Conservation (phyloP, 2,329 filamentous ascomycete species). For the Diaporthe batatas region DNA sequence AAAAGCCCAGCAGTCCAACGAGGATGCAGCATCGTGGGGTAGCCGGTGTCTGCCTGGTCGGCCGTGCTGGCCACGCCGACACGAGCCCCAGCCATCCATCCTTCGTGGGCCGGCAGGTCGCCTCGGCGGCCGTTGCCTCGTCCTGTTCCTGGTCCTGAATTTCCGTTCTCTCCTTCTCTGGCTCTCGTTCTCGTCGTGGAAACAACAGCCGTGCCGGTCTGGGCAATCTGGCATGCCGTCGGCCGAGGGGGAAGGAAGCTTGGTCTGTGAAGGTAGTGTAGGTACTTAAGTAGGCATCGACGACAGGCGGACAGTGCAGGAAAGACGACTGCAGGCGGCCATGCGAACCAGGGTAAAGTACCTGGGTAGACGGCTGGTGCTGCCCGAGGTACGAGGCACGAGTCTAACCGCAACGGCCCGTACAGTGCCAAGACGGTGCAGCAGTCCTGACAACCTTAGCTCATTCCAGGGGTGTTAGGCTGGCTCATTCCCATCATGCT, state of each 20-base stretch:
- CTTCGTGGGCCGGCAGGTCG: constrained; percentile 21
- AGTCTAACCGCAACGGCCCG: constrained; percentile 34
- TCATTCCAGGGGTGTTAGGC: constrained; percentile 11
- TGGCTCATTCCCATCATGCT: constrained; percentile 8
- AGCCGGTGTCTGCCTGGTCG: constrained; percentile 24
- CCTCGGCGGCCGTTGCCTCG: constrained; percentile 28
- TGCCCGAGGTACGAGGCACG: not conserved
- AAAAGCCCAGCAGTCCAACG: not conserved
- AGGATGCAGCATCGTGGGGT: constrained; percentile 26
- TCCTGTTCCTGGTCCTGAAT: not conserved
- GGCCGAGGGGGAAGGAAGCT: constrained; percentile 1
- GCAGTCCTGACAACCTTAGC: constrained; percentile 31
- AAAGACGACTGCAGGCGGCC: not conserved
- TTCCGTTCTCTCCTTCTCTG: not conserved
- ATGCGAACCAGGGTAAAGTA: constrained; percentile 26
- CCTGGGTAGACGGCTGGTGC: too few relatives aligned
- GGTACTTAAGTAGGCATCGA: not conserved
- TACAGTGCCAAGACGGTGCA: constrained; percentile 33
- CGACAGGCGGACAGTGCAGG: constrained; percentile 33
- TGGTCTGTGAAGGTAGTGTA: not conserved
- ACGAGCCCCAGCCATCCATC: constrained; percentile 20
- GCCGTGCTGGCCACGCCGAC: constrained; percentile 3
- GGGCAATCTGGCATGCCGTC: constrained; percentile 6
- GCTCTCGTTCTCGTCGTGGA: too few relatives aligned
- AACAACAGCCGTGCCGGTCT: not conserved